These are phyloP conservation scores for Tulasnella calospora DNA, from an alignment of 768 basidiomycete genomes.

Conservation along the genomic window DNA sequence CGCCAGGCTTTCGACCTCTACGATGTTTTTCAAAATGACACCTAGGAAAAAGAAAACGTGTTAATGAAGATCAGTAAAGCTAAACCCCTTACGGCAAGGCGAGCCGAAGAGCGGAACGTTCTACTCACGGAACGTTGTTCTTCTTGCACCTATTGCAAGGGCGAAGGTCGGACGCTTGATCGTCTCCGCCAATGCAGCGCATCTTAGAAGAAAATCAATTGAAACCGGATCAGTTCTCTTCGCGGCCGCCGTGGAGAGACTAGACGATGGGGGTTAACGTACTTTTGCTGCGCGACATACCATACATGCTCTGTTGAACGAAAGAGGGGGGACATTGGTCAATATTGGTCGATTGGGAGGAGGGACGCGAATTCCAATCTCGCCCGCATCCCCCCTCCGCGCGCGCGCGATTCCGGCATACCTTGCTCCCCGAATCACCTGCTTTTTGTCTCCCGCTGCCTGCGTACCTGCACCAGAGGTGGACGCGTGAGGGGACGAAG, in stretches of 20 bases:
- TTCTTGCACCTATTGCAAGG: conserved; percentile 81
- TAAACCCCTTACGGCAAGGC: conserved; percentile 28
- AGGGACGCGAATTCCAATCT: conserved; percentile 3
- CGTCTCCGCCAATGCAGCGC: conserved; percentile 88
- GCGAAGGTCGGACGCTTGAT: conserved; percentile 51
- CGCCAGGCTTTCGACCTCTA: conserved; percentile 81
- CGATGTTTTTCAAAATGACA: conserved; percentile 87
- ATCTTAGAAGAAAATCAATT: conserved; percentile 47
- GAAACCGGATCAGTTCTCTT: background rate
- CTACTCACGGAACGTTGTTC: conserved; percentile 66
- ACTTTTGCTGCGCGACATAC: conserved; percentile 84
- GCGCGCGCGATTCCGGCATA: background rate
- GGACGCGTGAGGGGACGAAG: conserved; percentile 18
- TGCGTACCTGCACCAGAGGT: background rate
- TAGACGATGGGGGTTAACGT: conserved; percentile 27
- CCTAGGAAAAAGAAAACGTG: conserved; percentile 32
- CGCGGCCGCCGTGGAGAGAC: background rate
- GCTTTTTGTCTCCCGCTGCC: conserved; percentile 4
- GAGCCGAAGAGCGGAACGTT: conserved; percentile 24
- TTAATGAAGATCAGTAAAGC: background rate
- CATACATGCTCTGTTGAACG: conserved; percentile 55
- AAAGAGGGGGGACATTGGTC: background rate
- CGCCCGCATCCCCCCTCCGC: background rate
- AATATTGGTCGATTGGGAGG: background rate
- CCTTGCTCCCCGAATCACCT: conserved; percentile 23